These are phyloP conservation scores for Neurospora sp. DNA, from an alignment of 495 filamentous ascomycete species.

Conservation along the genomic window DNA sequence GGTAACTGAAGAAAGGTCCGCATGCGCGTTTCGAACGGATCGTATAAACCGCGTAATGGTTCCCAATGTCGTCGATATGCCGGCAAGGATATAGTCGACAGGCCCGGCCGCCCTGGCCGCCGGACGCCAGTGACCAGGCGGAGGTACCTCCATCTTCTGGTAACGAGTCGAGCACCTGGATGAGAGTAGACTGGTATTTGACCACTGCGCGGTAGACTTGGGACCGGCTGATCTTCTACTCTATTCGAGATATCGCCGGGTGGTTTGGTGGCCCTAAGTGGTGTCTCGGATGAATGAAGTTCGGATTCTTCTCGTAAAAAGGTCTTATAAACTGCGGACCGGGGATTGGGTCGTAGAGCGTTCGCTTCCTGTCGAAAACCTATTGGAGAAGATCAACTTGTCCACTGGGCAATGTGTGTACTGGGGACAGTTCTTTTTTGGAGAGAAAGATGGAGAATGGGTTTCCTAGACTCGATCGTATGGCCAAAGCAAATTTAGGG, in stretches of 20 bases:
- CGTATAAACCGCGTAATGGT: constrained; percentile 22
- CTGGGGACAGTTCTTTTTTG: background rate
- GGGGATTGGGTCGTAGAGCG: background rate
- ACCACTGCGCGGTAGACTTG: background rate
- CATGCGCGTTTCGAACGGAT: constrained; percentile 17
- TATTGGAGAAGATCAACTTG: background rate
- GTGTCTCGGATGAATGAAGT: background rate
- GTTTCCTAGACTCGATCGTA: background rate
- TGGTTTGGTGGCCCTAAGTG: background rate
- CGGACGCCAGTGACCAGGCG: background rate
- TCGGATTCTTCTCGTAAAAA: background rate
- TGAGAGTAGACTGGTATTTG: background rate
- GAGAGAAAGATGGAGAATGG: background rate
- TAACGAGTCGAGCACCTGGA: background rate
- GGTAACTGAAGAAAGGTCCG: constrained; percentile 19
- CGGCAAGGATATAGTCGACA: constrained; percentile 16
- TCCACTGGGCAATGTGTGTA: background rate
- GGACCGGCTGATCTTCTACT: background rate
- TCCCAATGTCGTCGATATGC: constrained; percentile 15
- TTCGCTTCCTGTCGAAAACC: background rate
- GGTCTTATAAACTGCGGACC: background rate
- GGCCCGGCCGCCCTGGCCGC: constrained; percentile 4
- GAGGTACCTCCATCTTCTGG: background rate
- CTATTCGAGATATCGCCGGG: background rate
- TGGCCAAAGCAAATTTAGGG: background rate